Conservation (phyloP, 1,284 basidiomycete genomes). For the Taiwanofungus camphoratus region DNA sequence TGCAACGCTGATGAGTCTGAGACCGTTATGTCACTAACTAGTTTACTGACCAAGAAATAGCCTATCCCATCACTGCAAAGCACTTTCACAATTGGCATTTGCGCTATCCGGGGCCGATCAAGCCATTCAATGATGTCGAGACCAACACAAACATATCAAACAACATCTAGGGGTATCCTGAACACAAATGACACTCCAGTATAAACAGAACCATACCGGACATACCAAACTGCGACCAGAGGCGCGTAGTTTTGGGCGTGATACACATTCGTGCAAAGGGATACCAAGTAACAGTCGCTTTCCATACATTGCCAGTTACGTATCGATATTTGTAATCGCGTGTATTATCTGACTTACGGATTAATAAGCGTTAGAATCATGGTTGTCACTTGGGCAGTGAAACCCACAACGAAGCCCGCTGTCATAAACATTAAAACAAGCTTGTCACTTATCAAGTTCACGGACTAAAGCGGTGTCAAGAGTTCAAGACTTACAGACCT, state of each 20-base stretch:
- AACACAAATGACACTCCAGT: neutral
- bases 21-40: no score
- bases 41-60: conserved; percentile 23
- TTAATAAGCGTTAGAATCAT: conserved; percentile 20
- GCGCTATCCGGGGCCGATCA: conserved; percentile 23
- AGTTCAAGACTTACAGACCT: conserved; percentile 18
- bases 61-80: conserved; percentile 26
- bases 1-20: conserved; percentile 1
- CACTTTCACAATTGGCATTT: conserved; percentile 21
- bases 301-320: no score
- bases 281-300: conserved; percentile 22
- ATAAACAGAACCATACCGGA: conserved; percentile 17
- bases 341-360: conserved; percentile 16
- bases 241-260: conserved; percentile 13
- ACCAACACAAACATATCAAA: conserved; percentile 26
- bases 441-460: conserved; percentile 13
- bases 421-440: conserved; percentile 23
- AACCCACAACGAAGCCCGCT: conserved; percentile 20
- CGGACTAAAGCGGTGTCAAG: neutral
- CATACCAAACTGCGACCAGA: conserved; percentile 25
- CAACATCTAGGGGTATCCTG: conserved; percentile 17
- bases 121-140: conserved; percentile 25
- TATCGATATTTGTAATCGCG: no score
- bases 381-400: conserved; percentile 20
- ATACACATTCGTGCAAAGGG: conserved; percentile 22